Base-by-base conservation (phyloP, 208 protist species). In the Strigomonas culicis region DNA sequence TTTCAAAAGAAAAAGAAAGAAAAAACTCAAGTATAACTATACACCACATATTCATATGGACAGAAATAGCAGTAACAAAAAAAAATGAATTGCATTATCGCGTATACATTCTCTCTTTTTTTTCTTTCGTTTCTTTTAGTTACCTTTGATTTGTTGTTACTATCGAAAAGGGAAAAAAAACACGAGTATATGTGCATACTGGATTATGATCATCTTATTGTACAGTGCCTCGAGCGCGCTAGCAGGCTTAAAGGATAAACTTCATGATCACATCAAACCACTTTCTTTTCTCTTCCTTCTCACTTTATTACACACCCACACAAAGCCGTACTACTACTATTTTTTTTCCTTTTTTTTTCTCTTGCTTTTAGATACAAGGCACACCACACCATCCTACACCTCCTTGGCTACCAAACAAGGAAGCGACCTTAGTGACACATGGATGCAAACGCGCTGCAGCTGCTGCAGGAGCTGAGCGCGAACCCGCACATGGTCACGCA, bases 401-500 rank as follows among this genome's bases (percentile, higher is more conserved):
- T 25, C 7, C 19, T 2, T 32, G 51, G 36, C 10, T 25, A 24
- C 4, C 15, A 27, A 36, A 47, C n/a, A 88, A 80, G 76, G 70
- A 72, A 59, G 46, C 59, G 32, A 72, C 82, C 25, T 65, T 70
- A 8, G 46, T 86, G 39, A 24, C 30, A 39, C n/a, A 88, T 84
- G 79, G 72, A 72, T 65, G 46, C 59, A 39, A 74, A 86, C 30
- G 70, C 73, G 7, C 53, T 88, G 34, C 62, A 77, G 62, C 66
- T 92, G 36, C 66, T 92, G 41, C 85, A 85, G 63, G 82, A 92
- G 64, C 73, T 92, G 13, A 64, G 79, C 2, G 66, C 70, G 8
- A 84, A 92, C 51, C 85, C 85, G 24, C 72, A 92, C 49, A 75
- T 88, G 52, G 52, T 92, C 44, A 68, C 61, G 22, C 77, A 86